Evolutionary conservation across 2,329 filamentous ascomycete genomes (phyloP).

Genomic region (Xylariaceae sp.): DNA sequence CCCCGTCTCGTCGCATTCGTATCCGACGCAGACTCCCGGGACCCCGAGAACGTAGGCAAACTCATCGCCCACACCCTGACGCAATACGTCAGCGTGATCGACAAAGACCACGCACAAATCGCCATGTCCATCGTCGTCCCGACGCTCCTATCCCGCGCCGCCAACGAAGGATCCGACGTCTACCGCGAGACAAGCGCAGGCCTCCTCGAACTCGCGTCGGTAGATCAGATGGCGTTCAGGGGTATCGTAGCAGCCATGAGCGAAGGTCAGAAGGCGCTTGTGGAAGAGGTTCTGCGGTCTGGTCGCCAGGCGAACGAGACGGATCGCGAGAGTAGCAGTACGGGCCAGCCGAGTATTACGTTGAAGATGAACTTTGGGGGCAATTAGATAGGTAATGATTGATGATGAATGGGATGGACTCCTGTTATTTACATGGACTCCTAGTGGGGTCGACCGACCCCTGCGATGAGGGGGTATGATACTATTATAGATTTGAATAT

Average conservation of each 20-base stretch:
- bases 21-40: slow-evolving; percentile 63
- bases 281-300: slow-evolving; percentile 74
- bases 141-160: slow-evolving; percentile 66
- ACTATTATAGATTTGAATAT: too few relatives aligned
- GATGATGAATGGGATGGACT: background rate
- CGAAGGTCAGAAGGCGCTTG: slow-evolving; percentile 63
- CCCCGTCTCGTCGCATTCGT: slow-evolving; percentile 73
- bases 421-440: background rate
- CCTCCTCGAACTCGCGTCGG: slow-evolving; percentile 74
- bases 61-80: slow-evolving; percentile 71
- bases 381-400: background rate
- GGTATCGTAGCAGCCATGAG: slow-evolving; percentile 67
- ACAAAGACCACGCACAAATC: slow-evolving; percentile 41
- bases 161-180: slow-evolving; percentile 53
- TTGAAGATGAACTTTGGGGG: slow-evolving; percentile 87
- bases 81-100: slow-evolving; percentile 55
- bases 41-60: slow-evolving; percentile 69
- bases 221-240: slow-evolving; percentile 68
- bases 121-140: slow-evolving; percentile 75
- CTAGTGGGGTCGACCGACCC: background rate
- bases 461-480: too few relatives aligned
- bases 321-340: slow-evolving; percentile 38
- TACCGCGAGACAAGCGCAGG: slow-evolving; percentile 70
- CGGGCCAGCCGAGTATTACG: slow-evolving; percentile 74
- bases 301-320: slow-evolving; percentile 46